Conservation (phyloP, 208 protist genomes). For the Leptomonas seymouri region DNA sequence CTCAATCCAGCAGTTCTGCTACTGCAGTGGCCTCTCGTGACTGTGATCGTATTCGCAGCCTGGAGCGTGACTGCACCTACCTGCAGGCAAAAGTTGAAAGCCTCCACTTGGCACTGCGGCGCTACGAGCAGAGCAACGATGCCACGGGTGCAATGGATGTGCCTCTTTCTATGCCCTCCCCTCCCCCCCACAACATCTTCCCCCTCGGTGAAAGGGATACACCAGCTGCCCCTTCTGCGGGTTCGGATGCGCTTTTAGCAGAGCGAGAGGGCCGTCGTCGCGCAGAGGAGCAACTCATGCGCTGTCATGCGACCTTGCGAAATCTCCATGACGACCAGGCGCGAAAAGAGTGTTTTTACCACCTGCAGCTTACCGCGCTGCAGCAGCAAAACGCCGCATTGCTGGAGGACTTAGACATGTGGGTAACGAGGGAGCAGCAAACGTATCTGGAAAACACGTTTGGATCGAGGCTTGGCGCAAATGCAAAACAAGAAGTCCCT, state of each 20-base stretch:
- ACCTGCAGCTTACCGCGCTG: conserved; percentile 10
- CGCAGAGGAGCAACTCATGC: conserved; percentile 27
- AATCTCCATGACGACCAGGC: conserved; percentile 5
- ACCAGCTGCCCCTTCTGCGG: neutral
- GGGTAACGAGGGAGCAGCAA: conserved; percentile 9
- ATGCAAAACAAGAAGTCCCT: neutral
- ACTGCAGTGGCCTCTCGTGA: neutral
- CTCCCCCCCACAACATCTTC: neutral
- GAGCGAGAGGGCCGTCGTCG: neutral
- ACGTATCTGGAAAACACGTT: neutral
- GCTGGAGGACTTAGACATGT: conserved; percentile 20
- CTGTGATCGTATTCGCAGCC: neutral
- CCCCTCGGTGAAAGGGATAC: neutral
- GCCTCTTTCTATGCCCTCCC: neutral
- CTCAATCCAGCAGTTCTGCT: neutral
- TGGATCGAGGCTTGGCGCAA: neutral
- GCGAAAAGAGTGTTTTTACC: conserved; percentile 5
- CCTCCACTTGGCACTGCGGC: conserved; percentile 7
- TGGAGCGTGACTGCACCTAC: conserved; percentile 19
- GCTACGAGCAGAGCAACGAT: neutral
- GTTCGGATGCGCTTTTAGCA: neutral
- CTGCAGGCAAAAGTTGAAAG: conserved; percentile 5
- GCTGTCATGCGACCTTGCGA: conserved; percentile 7
- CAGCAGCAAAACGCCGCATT: conserved; percentile 36
- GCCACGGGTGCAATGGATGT: neutral